Evolutionary conservation across 1,284 basidiomycete genomes (phyloP).

Genomic region (Chiua sp.): DNA sequence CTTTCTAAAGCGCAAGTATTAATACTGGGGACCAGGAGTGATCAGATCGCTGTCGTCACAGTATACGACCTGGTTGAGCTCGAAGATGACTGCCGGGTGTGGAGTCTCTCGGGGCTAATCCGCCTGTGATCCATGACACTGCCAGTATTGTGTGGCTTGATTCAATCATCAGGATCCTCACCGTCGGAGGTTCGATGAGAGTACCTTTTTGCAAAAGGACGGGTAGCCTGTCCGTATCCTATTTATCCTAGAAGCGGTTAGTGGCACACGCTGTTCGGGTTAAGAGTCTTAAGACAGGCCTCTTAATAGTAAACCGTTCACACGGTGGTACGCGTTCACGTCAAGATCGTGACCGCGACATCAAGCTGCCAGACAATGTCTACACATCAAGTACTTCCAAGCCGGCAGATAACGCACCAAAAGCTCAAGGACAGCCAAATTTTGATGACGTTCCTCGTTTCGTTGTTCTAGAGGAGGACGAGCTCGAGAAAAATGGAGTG

Average conservation of each 20-base stretch:
- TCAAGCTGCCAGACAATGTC: constrained; percentile 23
- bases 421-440: constrained; percentile 42
- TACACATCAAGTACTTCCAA: constrained; percentile 45
- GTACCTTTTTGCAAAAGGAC: constrained; percentile 17
- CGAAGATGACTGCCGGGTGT: no score
- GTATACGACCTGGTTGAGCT: no score
- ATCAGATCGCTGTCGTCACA: no score
- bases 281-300: neutral
- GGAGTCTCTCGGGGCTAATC: no score
- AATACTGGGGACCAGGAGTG: no score
- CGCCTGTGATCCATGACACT: no score
- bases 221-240: constrained; percentile 38
- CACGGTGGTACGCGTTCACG: constrained; percentile 30
- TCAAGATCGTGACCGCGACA: no score
- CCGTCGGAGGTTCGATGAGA: constrained; percentile 13
- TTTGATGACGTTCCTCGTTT: constrained; percentile 55
- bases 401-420: constrained; percentile 35
- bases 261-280: constrained; percentile 11
- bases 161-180: constrained; percentile 10
- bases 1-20: no score
- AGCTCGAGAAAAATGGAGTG: constrained; percentile 83
- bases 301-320: constrained; percentile 13
- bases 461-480: constrained; percentile 82
- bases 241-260: constrained; percentile 29
- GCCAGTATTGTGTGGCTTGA: constrained; percentile 22